Evolutionary conservation across 768 basidiomycete genomes (phyloP).

Genomic region (Phaeotremella skinneri): DNA sequence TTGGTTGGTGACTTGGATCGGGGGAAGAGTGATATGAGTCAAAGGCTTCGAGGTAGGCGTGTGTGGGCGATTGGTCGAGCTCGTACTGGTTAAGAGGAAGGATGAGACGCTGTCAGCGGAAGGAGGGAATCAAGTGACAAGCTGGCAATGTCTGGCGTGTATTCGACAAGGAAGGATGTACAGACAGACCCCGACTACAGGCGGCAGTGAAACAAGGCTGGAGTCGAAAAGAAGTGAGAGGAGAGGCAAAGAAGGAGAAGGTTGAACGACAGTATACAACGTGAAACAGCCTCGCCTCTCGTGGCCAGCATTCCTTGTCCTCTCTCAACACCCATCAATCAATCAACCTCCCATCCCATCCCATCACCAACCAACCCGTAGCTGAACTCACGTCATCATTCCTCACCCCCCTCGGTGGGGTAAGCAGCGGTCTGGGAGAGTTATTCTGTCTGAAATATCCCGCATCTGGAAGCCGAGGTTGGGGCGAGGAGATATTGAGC

Average conservation of each 20-base stretch:
- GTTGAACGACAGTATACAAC: background rate
- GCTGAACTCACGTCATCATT: background rate
- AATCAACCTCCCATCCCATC: background rate
- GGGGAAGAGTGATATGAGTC: conserved; percentile 30
- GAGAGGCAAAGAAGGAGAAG: background rate
- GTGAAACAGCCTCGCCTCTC: background rate
- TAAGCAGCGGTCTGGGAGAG: conserved; percentile 1
- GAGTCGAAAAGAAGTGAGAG: background rate
- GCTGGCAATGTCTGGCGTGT: too few species aligned
- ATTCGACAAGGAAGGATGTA: background rate
- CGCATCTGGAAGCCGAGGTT: background rate
- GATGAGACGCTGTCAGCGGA: too few species aligned
- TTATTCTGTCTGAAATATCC: background rate
- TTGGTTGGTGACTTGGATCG: conserved; percentile 30
- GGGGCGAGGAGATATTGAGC: background rate
- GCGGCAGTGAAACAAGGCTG: background rate
- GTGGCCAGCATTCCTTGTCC: background rate
- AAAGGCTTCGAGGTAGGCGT: conserved; percentile 43
- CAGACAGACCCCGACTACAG: background rate
- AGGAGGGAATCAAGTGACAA: too few species aligned
- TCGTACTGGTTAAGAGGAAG: conserved; percentile 20
- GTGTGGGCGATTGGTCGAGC: conserved; percentile 37
- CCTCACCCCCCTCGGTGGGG: background rate
- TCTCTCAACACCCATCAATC: background rate
- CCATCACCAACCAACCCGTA: background rate